A percentile compares a stretch with the other conserved stretches of the same genome.
Conservation (phyloP, 1,139 yeast species). For the Nakaseomyces nivariensis region DNA sequence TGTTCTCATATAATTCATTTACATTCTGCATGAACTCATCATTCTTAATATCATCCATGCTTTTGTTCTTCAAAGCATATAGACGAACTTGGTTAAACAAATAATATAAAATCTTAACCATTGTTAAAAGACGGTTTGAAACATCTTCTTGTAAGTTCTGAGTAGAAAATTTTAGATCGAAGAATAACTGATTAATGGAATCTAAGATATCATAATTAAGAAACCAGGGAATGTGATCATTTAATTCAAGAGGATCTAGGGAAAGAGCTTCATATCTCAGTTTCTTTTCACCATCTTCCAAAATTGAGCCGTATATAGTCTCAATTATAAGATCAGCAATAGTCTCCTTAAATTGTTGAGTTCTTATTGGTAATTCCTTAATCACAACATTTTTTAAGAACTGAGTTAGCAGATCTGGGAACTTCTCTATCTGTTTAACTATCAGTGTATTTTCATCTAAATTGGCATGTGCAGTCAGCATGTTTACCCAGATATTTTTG, state of each 20-base stretch:
- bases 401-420: slow-evolving; percentile 33
- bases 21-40: slow-evolving; percentile 1
- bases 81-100: slow-evolving; percentile 27
- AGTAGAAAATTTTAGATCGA: slow-evolving; percentile 17
- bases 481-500: slow-evolving; percentile 12
- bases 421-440: slow-evolving; percentile 27
- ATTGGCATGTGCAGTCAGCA: slow-evolving; percentile 9
- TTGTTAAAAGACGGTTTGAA: slow-evolving; percentile 17
- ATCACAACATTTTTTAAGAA: slow-evolving; percentile 29
- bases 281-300: slow-evolving; percentile 37
- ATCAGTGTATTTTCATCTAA: slow-evolving; percentile 12
- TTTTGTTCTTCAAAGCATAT: slow-evolving; percentile 24
- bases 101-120: slow-evolving; percentile 31
- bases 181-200: slow-evolving; percentile 26
- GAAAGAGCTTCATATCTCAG: slow-evolving; percentile 28
- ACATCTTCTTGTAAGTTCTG: slow-evolving; percentile 9
- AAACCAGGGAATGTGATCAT: slow-evolving; percentile 32
- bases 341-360: slow-evolving; percentile 26
- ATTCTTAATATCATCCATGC: slow-evolving; percentile 5
- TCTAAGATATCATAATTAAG: slow-evolving; percentile 18
- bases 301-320: slow-evolving; percentile 33
- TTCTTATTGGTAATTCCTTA: slow-evolving; percentile 9
- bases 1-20: slow-evolving; percentile 19
- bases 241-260: slow-evolving; percentile 20
- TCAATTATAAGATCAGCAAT: slow-evolving; percentile 33